Percentiles rank a stretch among this genome's conserved stretches.
Conservation (phyloP, 768 basidiomycete genomes). For the Leccinum variicolor region DNA sequence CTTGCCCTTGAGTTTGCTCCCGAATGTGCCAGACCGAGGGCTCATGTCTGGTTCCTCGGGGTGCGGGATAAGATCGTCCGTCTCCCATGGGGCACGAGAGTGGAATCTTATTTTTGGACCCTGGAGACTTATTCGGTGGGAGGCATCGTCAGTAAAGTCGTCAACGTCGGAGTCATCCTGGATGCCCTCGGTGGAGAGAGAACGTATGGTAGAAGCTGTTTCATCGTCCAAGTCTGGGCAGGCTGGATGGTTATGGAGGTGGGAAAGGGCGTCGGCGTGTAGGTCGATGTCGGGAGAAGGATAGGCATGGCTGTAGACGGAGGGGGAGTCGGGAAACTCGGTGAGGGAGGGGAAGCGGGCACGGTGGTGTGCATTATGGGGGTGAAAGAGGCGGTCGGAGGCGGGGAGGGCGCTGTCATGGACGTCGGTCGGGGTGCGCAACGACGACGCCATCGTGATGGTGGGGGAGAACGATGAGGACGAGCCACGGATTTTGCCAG, state of each 20-base stretch:
- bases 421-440: conserved; percentile 24
- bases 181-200: conserved; percentile 28
- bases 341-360: conserved; percentile 53
- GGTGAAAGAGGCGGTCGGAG: conserved; percentile 47
- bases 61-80: conserved; percentile 45
- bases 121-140: conserved; percentile 61
- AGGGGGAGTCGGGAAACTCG: conserved; percentile 64
- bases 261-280: conserved; percentile 27
- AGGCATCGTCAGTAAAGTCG: conserved; percentile 42
- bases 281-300: conserved; percentile 48
- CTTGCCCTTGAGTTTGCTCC: conserved; percentile 30
- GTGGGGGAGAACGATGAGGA: background rate
- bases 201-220: conserved; percentile 23
- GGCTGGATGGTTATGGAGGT: conserved; percentile 44
- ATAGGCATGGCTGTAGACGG: conserved; percentile 60
- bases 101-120: conserved; percentile 86
- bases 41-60: conserved; percentile 47
- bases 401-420: conserved; percentile 30
- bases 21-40: conserved; percentile 28
- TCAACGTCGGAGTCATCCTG: conserved; percentile 35
- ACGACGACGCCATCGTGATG: conserved; percentile 41
- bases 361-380: conserved; percentile 36
- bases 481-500: conserved; percentile 2
- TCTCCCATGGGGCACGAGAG: conserved; percentile 80
- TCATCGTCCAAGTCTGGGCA: conserved; percentile 60